Percentiles rank a stretch among this genome's conserved stretches.
Conservation (phyloP, 306 rosid genomes). For the Fagus sylvatica region DNA sequence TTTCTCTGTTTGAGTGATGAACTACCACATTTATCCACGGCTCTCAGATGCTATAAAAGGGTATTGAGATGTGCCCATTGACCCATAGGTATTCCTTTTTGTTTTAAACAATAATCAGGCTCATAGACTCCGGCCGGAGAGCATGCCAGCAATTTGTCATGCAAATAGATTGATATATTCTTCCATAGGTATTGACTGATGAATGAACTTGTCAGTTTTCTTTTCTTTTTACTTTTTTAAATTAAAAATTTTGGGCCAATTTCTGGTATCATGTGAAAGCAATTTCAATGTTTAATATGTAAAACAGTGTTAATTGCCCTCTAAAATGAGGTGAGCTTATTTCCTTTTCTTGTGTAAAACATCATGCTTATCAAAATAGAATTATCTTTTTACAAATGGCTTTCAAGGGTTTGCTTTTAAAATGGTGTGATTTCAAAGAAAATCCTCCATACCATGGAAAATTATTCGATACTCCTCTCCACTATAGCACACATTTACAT, state of each 20-base stretch:
- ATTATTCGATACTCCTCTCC: no score
- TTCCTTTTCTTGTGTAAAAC: no score
- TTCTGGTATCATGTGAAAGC: neutral
- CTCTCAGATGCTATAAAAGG: constrained; percentile 10
- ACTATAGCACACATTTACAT: no score
- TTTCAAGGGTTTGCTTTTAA: no score
- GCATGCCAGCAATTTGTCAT: no score
- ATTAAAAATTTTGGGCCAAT: neutral
- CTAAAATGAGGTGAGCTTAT: neutral
- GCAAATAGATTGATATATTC: neutral
- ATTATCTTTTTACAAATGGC: no score
- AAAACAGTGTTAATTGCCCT: no score
- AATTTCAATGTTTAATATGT: neutral
- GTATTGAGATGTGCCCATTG: constrained; percentile 14
- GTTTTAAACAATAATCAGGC: constrained; percentile 16
- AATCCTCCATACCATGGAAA: no score
- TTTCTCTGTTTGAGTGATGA: constrained; percentile 30
- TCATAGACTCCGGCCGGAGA: neutral
- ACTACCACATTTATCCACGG: constrained; percentile 20
- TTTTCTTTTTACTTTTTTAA: neutral
- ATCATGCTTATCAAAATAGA: no score
- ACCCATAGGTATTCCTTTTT: constrained; percentile 6
- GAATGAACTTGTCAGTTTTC: neutral
- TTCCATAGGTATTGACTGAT: neutral
- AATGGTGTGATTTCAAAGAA: no score